Base-by-base conservation (phyloP, 805 yeast genomes). In the Kregervanrija delftensis region DNA sequence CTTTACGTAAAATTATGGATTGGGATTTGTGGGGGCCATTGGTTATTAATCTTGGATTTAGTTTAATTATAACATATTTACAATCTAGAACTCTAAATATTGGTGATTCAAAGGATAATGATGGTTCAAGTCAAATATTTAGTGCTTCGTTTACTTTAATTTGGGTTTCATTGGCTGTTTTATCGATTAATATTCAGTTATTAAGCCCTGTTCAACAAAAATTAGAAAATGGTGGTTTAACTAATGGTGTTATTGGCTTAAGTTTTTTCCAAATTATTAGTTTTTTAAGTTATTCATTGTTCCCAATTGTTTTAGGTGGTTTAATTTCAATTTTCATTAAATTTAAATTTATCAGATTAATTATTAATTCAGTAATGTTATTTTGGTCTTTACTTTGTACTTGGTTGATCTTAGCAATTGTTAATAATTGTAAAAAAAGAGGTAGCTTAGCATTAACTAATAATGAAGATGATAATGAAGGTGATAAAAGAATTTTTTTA, bases 1-100 rank as follows among this genome's bases (percentile, higher is more conserved):
- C 67, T 3, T 57, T 65, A 28, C 54, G 55, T 14, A 61, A 63
- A 43, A 68, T 68, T 11, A 49, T 76, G 42, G 82, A 77, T 44
- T 77, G 83, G 83, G 83, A 77, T 58, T 60, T 77, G 41, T 77
- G 82, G 83, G 83, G 83, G 1, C 83, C 83, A 2, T 58, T 77
- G 37, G 67, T 77, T 15, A 73, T 77, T 45, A 72, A 76, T 11
- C 63, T 77, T 39, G 58, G 64, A 11, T 76, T 72, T 50, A 65
- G 77, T 15, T 71, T 76, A 38, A 57, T 73, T 15, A 62, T 77
- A 44, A 79, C 81, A 2, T 63, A 71, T 45, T 56, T 76, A 11
- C 69, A 66, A 49, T 56, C 56, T 3, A 56, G 62, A 36, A 53
- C 61, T 3, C 36, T 64, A n/a, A 44, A 47, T 10, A 22, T 49